Evolutionary conservation across 2,329 filamentous ascomycete species (phyloP).

Genomic region (Juglanconis oblonga): DNA sequence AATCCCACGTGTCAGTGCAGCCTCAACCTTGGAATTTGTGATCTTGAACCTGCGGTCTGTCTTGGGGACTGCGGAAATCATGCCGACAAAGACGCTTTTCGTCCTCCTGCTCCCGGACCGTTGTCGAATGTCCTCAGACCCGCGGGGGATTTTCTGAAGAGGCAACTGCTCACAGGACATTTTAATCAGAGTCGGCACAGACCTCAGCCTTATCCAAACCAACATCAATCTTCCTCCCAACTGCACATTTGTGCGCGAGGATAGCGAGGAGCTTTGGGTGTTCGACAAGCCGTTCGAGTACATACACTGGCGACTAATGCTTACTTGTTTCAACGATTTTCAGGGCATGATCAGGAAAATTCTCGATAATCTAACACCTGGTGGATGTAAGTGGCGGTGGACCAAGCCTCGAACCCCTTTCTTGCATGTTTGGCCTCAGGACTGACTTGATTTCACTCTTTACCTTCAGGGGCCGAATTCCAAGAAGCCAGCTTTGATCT

Average conservation of each 20-base stretch:
- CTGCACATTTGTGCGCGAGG: not conserved
- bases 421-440: not conserved
- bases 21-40: too few relatives aligned
- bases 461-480: not conserved
- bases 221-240: constrained; percentile 14
- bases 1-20: not conserved
- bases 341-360: not conserved
- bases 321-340: not conserved
- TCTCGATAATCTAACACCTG: not conserved
- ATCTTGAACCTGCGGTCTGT: too few relatives aligned
- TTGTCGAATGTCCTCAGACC: too few relatives aligned
- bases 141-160: too few relatives aligned
- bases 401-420: not conserved
- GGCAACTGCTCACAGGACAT: too few relatives aligned
- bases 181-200: constrained; percentile 10
- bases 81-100: too few relatives aligned
- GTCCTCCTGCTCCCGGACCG: too few relatives aligned
- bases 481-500: not conserved
- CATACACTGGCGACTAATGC: constrained; percentile 4
- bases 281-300: not conserved
- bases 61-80: too few relatives aligned
- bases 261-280: constrained; percentile 5
- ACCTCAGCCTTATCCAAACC: constrained; percentile 20
- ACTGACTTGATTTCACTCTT: not conserved
- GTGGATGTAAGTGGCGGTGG: not conserved